Base-by-base conservation (phyloP, 164 flowering plant genomes). In the Vitis labrusca region DNA sequence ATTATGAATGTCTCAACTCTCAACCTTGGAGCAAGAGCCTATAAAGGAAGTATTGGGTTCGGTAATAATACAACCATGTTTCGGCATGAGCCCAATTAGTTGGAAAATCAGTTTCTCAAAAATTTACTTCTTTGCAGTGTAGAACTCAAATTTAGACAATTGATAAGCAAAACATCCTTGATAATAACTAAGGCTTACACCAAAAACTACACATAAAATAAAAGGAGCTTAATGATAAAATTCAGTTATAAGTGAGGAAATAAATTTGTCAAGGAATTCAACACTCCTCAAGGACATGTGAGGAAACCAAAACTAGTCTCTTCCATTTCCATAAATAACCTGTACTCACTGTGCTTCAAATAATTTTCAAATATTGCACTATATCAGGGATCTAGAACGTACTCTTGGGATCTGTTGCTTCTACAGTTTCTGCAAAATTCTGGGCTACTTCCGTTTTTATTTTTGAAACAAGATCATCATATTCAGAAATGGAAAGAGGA, bases 401-500 rank as follows among this genome's bases (percentile, higher is more conserved):
- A 55, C 69, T 27, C 50, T 27, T 66, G 10, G 65, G 44, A 11
- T 60, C 56, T 37, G 50, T 67, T 37, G 59, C 63, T 15, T 59
- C 65, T 11, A 58, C 3, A 6, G 49, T 29, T 44, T 52, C 47
- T 17, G 53, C 29, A 67, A 67, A 62, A 61, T 49, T 17, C 15
- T 73, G 57, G 23, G 55, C 62, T 29, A 29, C 71, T 73, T 67
- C 71, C 19, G 53, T 8, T 57, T 73, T 73, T 19, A 73, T 23
- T n/a, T 29, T 67, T 29, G 67, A 47, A 32, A 73, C 63, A 27
- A 67, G 44, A 27, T 61, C 61, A 11, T 55, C 37, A 16, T 73
- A 63, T 27, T 67, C 76, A 3, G 76, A 37, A 53, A 67, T 27
- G 17, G 67, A 73, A 47, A 62, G 63, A 19, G 71, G 76, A 13